A percentile compares a stretch with the other conserved stretches of the same genome.
Conservation (phyloP, 2,329 filamentous ascomycete genomes). For the Laburnicola sp. region DNA sequence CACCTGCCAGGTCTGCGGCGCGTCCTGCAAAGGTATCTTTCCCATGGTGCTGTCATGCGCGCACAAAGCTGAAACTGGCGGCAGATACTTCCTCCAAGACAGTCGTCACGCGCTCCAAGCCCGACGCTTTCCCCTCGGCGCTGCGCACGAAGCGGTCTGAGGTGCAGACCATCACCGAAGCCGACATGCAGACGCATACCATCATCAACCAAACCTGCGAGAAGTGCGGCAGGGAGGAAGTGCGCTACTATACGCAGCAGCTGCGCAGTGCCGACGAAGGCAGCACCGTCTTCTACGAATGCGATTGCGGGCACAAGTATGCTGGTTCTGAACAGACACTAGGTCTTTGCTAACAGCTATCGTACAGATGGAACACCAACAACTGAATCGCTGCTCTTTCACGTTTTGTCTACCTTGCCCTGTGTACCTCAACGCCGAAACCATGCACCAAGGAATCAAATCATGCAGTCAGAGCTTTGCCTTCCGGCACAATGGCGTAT, state of each 20-base stretch:
- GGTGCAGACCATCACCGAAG: conserved; percentile 76
- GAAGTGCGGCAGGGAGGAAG: conserved; percentile 78
- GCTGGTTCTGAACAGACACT: conserved; percentile 33
- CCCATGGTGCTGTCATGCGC: background rate
- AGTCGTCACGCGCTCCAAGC: conserved; percentile 81
- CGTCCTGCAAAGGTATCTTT: conserved; percentile 75
- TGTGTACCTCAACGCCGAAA: conserved; percentile 29
- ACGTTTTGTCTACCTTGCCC: conserved; percentile 14
- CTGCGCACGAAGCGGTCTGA: conserved; percentile 84
- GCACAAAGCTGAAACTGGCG: conserved; percentile 7
- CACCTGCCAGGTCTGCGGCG: conserved; percentile 82
- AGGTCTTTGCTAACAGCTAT: conserved; percentile 24
- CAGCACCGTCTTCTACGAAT: conserved; percentile 86
- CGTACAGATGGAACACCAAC: conserved; percentile 59
- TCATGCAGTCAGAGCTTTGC: conserved; percentile 34
- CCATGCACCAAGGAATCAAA: conserved; percentile 19
- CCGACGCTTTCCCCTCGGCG: conserved; percentile 87
- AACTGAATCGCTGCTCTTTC: conserved; percentile 56
- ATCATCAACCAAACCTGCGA: conserved; percentile 71
- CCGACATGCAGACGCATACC: conserved; percentile 75
- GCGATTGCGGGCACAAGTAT: conserved; percentile 83
- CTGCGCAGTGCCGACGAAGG: conserved; percentile 93
- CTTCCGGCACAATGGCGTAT: conserved; percentile 81
- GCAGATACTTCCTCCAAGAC: conserved; percentile 61
- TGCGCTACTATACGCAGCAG: conserved; percentile 83